A percentile compares a stretch with the other conserved stretches of the same genome.
phyloP scores from a whole-genome alignment of 2,329 filamentous ascomycete genomes.

The Periconia sp. region DNA sequence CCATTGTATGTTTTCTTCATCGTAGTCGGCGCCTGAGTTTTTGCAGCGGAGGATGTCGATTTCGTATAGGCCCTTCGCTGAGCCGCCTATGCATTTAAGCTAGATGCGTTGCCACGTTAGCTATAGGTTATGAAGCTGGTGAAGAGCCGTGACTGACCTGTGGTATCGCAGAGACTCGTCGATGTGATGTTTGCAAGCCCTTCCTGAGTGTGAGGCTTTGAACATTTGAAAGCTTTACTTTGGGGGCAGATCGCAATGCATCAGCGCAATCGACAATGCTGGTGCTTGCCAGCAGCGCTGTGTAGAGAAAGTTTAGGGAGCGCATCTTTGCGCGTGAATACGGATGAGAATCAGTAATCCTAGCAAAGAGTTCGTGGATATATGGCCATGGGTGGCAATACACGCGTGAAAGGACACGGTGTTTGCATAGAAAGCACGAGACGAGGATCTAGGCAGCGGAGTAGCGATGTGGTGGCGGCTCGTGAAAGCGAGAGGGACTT shows the following conservation, averaged over 20 bases:
- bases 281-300: constrained; percentile 36
- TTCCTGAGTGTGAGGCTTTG: constrained; percentile 78
- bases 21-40: constrained; percentile 83
- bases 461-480: constrained; percentile 4
- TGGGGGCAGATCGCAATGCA: constrained; percentile 50
- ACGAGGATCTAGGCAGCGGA: constrained; percentile 1
- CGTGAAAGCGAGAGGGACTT: constrained; percentile 17
- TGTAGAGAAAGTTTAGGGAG: constrained; percentile 32
- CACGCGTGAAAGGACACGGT: constrained; percentile 16
- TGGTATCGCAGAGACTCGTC: constrained; percentile 77
- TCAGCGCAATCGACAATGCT: constrained; percentile 27
- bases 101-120: no score
- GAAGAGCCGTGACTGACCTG: constrained; percentile 37
- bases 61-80: constrained; percentile 66
- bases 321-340: constrained; percentile 35
- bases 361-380: neutral
- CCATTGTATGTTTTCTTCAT: constrained; percentile 87
- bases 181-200: constrained; percentile 71
- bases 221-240: constrained; percentile 69
- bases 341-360: neutral
- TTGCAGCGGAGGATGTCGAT: constrained; percentile 87
- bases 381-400: constrained; percentile 25
- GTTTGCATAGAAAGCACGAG: neutral
- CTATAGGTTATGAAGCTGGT: constrained; percentile 13
- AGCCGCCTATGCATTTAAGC: constrained; percentile 75